Base-by-base conservation (phyloP, 805 yeast species). In the Nakazawaea ernobii region DNA sequence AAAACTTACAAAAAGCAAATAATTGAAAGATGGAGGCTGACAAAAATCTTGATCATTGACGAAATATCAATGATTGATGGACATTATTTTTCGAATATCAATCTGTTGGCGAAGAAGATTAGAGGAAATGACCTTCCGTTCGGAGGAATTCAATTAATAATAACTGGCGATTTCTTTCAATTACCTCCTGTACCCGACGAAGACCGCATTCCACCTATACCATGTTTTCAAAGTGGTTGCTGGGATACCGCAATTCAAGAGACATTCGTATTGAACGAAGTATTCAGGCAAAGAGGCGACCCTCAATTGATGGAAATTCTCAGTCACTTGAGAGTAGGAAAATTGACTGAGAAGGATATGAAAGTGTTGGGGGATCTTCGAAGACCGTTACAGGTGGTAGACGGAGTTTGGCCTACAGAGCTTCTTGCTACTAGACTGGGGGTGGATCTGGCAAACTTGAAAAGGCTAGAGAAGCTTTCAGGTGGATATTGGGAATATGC, bases 131-230 rank as follows among this genome's bases (percentile, higher is more conserved):
- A 68, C 9, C 4, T 20, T 6, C 97, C 97, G 0, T 94, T 94
- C 71, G 99, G 99, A 5, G 99, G 99, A 0, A 82, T 94, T 41
- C 98, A 94, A 59, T 54, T 94, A 11, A 79, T 94, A 10, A 66
- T 91, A 32, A 85, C 95, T 3, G 99, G 99, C n/a, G 99, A 94
- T 65, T 90, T 92, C 61, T 91, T 85, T 64, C 99, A 92, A 66
- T 71, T 92, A 38, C 98, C 99, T 1, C 99, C 99, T 0, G 95
- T 94, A 7, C 67, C 73, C 10, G 70, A 70, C 36, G 70, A 66
- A 37, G 66, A 60, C 14, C 62, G 61, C 0, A 56, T 56, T 24
- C 58, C 51, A 33, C 59, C 71, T 1, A 60, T 63, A 27, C 94
- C 84, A 59, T 84, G 96, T 50, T 92, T 92, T 57, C 85, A 90